Evolutionary conservation across 2,329 filamentous ascomycete species (phyloP).

Genomic region (Fusarium pilosicola): DNA sequence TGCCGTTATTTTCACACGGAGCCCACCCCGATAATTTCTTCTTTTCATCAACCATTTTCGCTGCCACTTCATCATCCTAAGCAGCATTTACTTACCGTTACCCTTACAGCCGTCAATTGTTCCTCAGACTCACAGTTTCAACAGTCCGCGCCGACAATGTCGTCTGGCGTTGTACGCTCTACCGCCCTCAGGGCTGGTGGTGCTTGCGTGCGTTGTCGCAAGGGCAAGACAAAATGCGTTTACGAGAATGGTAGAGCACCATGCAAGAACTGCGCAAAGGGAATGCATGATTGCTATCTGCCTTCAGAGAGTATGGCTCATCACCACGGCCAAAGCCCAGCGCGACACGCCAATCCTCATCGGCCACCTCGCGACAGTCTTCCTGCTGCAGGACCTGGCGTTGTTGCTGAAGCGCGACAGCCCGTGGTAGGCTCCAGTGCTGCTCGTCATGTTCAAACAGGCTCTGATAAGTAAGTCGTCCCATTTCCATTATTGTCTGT

Average conservation of each 20-base stretch:
- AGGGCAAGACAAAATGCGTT: slow-evolving; percentile 72
- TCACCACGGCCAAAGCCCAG: slow-evolving; percentile 68
- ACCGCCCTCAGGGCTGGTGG: slow-evolving; percentile 70
- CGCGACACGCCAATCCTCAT: slow-evolving; percentile 58
- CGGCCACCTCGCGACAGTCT: slow-evolving; percentile 64
- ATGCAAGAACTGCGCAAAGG: slow-evolving; percentile 72
- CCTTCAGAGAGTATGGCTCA: slow-evolving; percentile 69
- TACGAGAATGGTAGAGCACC: slow-evolving; percentile 71
- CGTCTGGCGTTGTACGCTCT: slow-evolving; percentile 62
- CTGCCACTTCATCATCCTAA: slow-evolving; percentile 7
- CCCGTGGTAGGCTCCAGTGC: slow-evolving; percentile 54
- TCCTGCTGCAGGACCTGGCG: slow-evolving; percentile 61
- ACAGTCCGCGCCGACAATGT: slow-evolving; percentile 48
- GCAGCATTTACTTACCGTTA: slow-evolving; percentile 7
- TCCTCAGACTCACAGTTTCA: not conserved
- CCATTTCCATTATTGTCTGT: slow-evolving; percentile 10
- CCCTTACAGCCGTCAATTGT: not conserved
- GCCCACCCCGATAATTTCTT: slow-evolving; percentile 32
- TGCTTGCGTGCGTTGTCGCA: slow-evolving; percentile 71
- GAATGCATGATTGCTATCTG: slow-evolving; percentile 71
- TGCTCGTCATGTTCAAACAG: slow-evolving; percentile 59
- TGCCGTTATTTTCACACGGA: slow-evolving; percentile 35
- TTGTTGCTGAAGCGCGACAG: slow-evolving; percentile 57
- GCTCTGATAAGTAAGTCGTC: slow-evolving; percentile 65
- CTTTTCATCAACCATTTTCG: slow-evolving; percentile 20